Evolutionary conservation across 768 basidiomycete species (phyloP).

Genomic region (Boletales sp.): DNA sequence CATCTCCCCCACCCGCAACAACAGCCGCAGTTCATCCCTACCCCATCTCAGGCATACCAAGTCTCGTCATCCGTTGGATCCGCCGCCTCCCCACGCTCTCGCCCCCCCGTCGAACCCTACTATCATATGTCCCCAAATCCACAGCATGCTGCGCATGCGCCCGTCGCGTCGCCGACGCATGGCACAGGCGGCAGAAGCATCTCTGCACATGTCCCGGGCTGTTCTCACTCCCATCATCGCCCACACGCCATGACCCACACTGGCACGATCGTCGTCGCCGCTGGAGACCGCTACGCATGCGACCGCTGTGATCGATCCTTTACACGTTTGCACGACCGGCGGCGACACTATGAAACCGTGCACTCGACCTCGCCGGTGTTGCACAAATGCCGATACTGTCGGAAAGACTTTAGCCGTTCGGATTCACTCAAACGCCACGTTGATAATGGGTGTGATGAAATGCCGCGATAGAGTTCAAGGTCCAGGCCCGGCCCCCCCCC

Average conservation of each 20-base stretch:
- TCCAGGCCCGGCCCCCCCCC: not conserved
- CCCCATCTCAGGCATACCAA: conserved; percentile 43
- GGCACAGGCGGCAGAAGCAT: conserved; percentile 13
- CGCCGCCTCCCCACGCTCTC: conserved; percentile 24
- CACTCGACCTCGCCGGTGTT: conserved; percentile 60
- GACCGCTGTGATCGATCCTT: conserved; percentile 76
- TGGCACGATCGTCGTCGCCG: conserved; percentile 12
- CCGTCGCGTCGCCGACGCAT: conserved; percentile 11
- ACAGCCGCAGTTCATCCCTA: conserved; percentile 42
- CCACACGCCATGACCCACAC: conserved; percentile 9
- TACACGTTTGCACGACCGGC: conserved; percentile 76
- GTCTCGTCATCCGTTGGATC: conserved; percentile 31
- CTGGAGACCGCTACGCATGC: conserved; percentile 65
- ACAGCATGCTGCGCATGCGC: conserved; percentile 26
- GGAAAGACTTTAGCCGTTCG: conserved; percentile 73
- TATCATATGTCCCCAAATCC: conserved; percentile 39
- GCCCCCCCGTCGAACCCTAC: conserved; percentile 35
- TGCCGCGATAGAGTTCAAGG: conserved; percentile 35
- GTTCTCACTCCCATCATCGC: conserved; percentile 7
- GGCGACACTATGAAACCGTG: conserved; percentile 77
- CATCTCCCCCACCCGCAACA: conserved; percentile 14
- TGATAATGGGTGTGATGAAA: conserved; percentile 77
- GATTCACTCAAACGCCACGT: conserved; percentile 81
- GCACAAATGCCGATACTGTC: conserved; percentile 70
- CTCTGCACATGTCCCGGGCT: conserved; percentile 4